Percentiles rank a stretch among this genome's conserved stretches.
Conservation (phyloP, 768 basidiomycete genomes). For the Gloeopeniophorella convolvens region DNA sequence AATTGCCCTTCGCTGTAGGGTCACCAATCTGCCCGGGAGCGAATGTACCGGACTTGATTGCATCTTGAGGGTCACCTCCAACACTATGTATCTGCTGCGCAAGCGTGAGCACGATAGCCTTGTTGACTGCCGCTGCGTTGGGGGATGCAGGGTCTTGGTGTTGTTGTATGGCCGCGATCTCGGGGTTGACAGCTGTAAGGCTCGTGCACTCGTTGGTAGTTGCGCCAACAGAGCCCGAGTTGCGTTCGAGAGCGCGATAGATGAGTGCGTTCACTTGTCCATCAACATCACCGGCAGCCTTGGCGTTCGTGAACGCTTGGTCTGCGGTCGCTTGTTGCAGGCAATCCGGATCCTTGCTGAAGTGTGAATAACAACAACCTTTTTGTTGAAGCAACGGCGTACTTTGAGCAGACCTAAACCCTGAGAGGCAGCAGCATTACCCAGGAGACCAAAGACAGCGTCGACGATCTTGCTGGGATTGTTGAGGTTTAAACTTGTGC, state of each 20-base stretch:
- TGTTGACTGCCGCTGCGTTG: slow-evolving; percentile 53
- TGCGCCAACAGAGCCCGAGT: slow-evolving; percentile 49
- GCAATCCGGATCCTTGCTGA: slow-evolving; percentile 46
- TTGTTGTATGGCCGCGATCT: slow-evolving; percentile 58
- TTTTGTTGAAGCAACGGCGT: slow-evolving; percentile 12
- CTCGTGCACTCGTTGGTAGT: slow-evolving; percentile 44
- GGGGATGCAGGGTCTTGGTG: slow-evolving; percentile 60
- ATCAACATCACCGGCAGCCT: slow-evolving; percentile 49
- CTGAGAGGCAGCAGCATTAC: slow-evolving; percentile 46
- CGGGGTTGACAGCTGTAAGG: slow-evolving; percentile 52
- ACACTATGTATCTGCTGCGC: slow-evolving; percentile 59
- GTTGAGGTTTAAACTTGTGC: slow-evolving; percentile 34
- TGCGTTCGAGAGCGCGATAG: slow-evolving; percentile 61
- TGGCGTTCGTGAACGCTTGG: slow-evolving; percentile 69
- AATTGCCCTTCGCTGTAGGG: slow-evolving; percentile 41
- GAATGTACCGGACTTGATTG: slow-evolving; percentile 57
- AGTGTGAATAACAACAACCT: not conserved
- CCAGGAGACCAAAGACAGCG: slow-evolving; percentile 58
- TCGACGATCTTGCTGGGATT: slow-evolving; percentile 57
- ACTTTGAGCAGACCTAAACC: slow-evolving; percentile 52
- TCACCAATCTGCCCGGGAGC: slow-evolving; percentile 49
- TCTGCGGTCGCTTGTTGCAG: slow-evolving; percentile 62
- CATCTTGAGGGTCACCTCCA: slow-evolving; percentile 54
- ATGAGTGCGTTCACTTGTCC: slow-evolving; percentile 54
- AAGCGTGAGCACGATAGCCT: slow-evolving; percentile 53